Percentiles rank a stretch among this genome's conserved stretches.
phyloP scores from a whole-genome alignment of 345 rosid genomes.

The Lenwebbia sp. region DNA sequence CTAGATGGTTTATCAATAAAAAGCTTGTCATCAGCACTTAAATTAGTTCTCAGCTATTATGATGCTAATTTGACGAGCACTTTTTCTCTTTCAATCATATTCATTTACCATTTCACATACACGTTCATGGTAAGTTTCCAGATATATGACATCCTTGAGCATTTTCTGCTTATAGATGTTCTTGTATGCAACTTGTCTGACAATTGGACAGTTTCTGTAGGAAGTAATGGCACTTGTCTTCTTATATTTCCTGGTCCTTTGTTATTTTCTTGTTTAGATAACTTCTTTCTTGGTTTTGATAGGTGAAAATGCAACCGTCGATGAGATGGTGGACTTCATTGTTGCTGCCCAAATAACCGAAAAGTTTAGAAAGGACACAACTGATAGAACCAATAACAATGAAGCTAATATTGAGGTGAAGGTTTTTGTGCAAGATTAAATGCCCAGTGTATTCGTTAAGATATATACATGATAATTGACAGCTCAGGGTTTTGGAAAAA shows the following conservation, averaged over 20 bases:
- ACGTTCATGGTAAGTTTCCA: background rate
- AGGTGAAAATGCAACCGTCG: conserved; percentile 52
- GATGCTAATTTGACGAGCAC: background rate
- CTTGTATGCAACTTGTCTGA: background rate
- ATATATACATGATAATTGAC: background rate
- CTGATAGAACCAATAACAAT: conserved; percentile 12
- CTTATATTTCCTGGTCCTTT: background rate
- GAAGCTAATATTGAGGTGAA: conserved; percentile 38
- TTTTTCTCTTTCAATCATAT: background rate
- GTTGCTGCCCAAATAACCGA: conserved; percentile 71
- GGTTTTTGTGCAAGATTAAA: background rate
- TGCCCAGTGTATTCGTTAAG: background rate
- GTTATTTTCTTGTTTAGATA: background rate
- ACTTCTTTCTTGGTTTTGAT: background rate
- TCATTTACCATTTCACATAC: background rate
- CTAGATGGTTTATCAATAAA: conserved; percentile 1
- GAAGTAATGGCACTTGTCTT: background rate
- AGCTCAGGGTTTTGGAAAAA: background rate
- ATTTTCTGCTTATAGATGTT: background rate
- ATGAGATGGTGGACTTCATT: conserved; percentile 77
- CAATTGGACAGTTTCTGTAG: background rate
- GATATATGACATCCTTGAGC: background rate
- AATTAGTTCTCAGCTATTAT: background rate
- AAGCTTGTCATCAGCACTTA: background rate
- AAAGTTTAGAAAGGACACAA: conserved; percentile 32